Base-by-base conservation (phyloP, 2,329 filamentous ascomycete genomes). In the Aaosphaeria arxii region DNA sequence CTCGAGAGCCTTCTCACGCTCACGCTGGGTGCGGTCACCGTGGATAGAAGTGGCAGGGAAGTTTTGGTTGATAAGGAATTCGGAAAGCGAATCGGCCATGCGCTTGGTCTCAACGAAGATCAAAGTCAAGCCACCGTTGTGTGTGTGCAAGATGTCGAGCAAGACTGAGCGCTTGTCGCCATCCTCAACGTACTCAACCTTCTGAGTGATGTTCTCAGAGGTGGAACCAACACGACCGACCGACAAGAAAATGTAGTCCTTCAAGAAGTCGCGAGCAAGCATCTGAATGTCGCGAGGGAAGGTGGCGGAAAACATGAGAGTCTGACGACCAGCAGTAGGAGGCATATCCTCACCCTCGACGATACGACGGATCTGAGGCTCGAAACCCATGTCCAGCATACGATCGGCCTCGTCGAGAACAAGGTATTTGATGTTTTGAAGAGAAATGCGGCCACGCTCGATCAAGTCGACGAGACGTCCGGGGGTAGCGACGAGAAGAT, bases 351-450 rank as follows among this genome's bases (percentile, higher is more conserved):
- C 94, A 52, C 91, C 91, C 76, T 97, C 92, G 41, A 99, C 94
- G 66, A 99, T 97, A 65, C 92, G 89, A 67, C 94, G 91, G 70
- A 99, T 99, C 78, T 99, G 94, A 66, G 94, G 94, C 81, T 99
- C 94, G 82, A 99, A 99, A 94, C 94, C 94, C 94, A 99, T 99
- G 83, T 99, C 94, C 82, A 99, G 82, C 94, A 99, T 99, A 73
- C 94, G 94, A 80, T 99, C 94, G 74, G 94, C 94, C 84, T 99
- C 94, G 64, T 99, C 94, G 47, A 99, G 89, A 63, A 99, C 90
- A 54, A 99, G 84, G 72, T 99, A 99, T 81, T 96, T 97, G 83
- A 99, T 99, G 82, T 96, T 96, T 74, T 86, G 84, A 47, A 99
- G 86, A 40, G 94, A 97, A 72, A 99, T 97, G 70, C 92, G 90